Evolutionary conservation across 106 monocot species (phyloP), one percentile per base, ranked within the genome.

Genomic region (Chionographis japonica): DNA sequence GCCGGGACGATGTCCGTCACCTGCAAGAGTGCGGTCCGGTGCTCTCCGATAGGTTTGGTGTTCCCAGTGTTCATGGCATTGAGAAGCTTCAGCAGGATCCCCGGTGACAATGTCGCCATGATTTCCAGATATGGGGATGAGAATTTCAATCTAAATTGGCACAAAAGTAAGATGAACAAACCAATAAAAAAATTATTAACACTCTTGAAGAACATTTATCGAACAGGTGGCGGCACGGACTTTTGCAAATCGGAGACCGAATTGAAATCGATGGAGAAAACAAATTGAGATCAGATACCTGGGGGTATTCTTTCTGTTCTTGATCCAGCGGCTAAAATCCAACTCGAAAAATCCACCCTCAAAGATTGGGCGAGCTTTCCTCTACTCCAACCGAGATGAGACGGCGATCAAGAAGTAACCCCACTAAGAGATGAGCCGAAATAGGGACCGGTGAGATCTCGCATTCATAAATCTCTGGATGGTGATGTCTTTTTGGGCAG

Each of bases 1-100:
- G 83, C 89, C 4, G 97, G 97, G 16, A 98, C 84, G 50, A 98
- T 98, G 79, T 98, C 97, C 6, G 92, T 90, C 2, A 97, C 89
- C 78, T 97, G 97, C 53, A 97, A 50, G 14, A 85, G 79, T 8
- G 92, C 92, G 17, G 75, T 86, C 14, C 92, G 84, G 72, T 89
- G 84, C 58, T 86, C 84, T 2, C 89, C 87, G 14, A 88, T 52
- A 2, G 90, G 90, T 41, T 83, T 94, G 17, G 20, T 39, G 14
- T 61, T 41, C 4, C 92, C 92, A 3, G 64, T 60, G 20, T 80
- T 85, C 95, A 92, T 92, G 58, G 71, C 88, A 38, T 92, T 68
- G 35, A 92, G 79, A 17, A 97, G 92, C 79, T 92, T 97, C 58
- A 74, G 57, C 15, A 97, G 80, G 8, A 85, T 55, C 15, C 92